Conservation (phyloP, 2,329 filamentous ascomycete species). For the Colletotrichum tropicicola region DNA sequence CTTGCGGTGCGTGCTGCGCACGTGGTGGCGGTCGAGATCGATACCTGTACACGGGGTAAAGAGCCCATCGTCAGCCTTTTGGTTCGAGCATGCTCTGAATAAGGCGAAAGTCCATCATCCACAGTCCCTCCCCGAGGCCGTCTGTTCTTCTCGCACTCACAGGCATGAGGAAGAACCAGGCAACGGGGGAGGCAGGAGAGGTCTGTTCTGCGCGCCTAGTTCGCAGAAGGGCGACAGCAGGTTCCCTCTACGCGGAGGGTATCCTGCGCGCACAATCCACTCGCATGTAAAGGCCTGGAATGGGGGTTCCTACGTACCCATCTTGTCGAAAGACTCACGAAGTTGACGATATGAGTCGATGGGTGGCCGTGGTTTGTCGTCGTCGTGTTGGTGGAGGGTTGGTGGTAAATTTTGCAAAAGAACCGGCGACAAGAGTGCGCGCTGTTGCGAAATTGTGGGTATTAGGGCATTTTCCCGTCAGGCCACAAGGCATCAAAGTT, state of each 20-base stretch:
- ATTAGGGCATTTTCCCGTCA: slow-evolving; percentile 13
- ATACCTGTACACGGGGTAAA: slow-evolving; percentile 65
- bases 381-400: slow-evolving; percentile 36
- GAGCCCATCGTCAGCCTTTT: slow-evolving; percentile 68
- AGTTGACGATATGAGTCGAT: slow-evolving; percentile 48
- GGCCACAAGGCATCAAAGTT: slow-evolving; percentile 15
- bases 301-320: slow-evolving; percentile 65
- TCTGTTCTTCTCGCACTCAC: neutral
- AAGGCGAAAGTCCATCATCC: slow-evolving; percentile 39
- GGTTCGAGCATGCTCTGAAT: slow-evolving; percentile 69
- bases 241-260: neutral
- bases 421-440: neutral
- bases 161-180: neutral
- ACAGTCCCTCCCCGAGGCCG: neutral
- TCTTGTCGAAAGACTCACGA: slow-evolving; percentile 60
- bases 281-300: slow-evolving; percentile 48
- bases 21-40: slow-evolving; percentile 76
- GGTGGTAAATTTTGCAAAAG: slow-evolving; percentile 4
- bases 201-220: slow-evolving; percentile 30
- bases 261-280: slow-evolving; percentile 36
- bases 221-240: slow-evolving; percentile 24
- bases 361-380: slow-evolving; percentile 45
- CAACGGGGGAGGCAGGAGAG: slow-evolving; percentile 29
- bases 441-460: neutral
- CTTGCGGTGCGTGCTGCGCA: slow-evolving; percentile 82